Evolutionary conservation across 139 green algal genomes (phyloP), one percentile per base, ranked within the genome.

Genomic region (Tetraselmis striata): DNA sequence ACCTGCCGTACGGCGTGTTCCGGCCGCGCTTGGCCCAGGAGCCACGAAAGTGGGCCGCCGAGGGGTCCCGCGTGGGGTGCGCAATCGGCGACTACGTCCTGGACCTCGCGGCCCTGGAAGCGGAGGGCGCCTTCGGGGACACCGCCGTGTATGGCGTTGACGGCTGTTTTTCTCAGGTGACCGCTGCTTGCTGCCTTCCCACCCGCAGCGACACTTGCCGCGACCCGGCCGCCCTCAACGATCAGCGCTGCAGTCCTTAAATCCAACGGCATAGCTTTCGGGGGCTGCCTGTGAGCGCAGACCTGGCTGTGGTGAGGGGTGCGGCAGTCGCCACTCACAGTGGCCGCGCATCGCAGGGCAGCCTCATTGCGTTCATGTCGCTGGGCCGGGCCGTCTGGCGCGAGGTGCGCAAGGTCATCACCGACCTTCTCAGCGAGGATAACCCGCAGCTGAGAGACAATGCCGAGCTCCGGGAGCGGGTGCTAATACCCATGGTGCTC

Each of bases 1-100:
- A 98, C 83, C 83, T 98, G 74, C 95, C 95, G 0, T 98, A 92
- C 81, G 95, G 95, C 0, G 82, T 95, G 0, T 97, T 95, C 81
- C 88, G 81, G 27, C 77, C 2, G 88, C 80, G 28, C 76, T 18
- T 1, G 74, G 32, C 1, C n/a, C 28, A 1, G 5, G 5, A 23
- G 28, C 26, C 1, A 30, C 31, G 83, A 30, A 81, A 77, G 1
- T 31, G 18, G 0, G 30, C 45, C 2, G 80, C 82, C 23, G 74
- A 31, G n/a, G 23, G 28, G 0, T 67, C 11, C 1, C 83, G 85
- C 2, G 78, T 92, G 0, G 93, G 94, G 18, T 91, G 95, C 23
- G 93, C 94, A 0, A 88, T 98, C 1, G 95, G 95, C 27, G 81
- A 95, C 11, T 74, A 90, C 24, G 89, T 96, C 26, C 80, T 98